Percentiles rank a stretch among this genome's conserved stretches.
phyloP scores from a whole-genome alignment of 345 rosid species.

The Streptanthus diversifolius region DNA sequence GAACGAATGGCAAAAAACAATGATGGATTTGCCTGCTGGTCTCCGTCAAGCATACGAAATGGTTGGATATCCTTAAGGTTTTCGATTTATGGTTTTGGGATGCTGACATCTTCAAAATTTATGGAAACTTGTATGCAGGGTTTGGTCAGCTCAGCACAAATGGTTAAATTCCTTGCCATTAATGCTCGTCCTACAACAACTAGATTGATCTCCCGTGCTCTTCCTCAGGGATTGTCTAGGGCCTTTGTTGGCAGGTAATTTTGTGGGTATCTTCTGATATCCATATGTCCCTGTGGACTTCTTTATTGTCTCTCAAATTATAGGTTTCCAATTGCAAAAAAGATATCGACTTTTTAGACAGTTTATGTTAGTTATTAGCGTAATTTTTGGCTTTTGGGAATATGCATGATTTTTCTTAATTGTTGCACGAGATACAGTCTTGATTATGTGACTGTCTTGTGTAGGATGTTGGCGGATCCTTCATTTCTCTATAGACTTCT shows the following conservation, averaged over 20 bases:
- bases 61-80: constrained; percentile 40
- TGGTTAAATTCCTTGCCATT: constrained; percentile 83
- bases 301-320: not conserved
- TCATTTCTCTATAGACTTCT: constrained; percentile 77
- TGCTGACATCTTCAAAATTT: constrained; percentile 14
- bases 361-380: not conserved
- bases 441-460: constrained; percentile 22
- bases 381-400: not conserved
- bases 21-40: constrained; percentile 96
- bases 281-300: not conserved
- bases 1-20: constrained; percentile 94
- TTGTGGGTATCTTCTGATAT: not conserved
- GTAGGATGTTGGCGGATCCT: constrained; percentile 96
- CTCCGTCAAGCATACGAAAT: constrained; percentile 96
- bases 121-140: constrained; percentile 58
- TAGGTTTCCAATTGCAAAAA: not conserved
- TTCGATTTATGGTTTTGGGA: not conserved
- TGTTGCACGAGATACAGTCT: not conserved
- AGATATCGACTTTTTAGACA: not conserved
- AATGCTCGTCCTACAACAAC: constrained; percentile 93
- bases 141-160: constrained; percentile 94
- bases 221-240: constrained; percentile 82
- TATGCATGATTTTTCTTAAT: not conserved
- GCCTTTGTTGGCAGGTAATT: constrained; percentile 94
- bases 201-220: constrained; percentile 76